A percentile compares a stretch with the other conserved stretches of the same genome.
Evolutionary conservation across 192 early-diverging fungal species (phyloP).

Genomic region (Gonapodya sp.): DNA sequence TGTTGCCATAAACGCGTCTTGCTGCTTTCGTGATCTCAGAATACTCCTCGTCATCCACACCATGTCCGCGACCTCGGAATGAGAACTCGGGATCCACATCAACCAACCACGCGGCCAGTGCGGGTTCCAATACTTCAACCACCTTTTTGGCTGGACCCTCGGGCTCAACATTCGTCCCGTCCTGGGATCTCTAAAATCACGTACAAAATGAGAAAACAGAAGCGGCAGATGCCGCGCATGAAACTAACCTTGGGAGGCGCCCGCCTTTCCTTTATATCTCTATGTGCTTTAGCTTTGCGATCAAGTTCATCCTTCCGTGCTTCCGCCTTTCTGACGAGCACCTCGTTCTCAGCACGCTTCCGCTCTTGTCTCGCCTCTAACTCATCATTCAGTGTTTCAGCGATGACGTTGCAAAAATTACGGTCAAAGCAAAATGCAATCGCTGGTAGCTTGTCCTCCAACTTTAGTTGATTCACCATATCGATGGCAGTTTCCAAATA

Average conservation of each 20-base stretch:
- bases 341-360: slow-evolving; percentile 18
- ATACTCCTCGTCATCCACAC: slow-evolving; percentile 17
- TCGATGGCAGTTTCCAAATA: slow-evolving; percentile 8
- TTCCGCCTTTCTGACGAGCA: slow-evolving; percentile 17
- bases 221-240: background rate
- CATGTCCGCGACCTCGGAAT: background rate
- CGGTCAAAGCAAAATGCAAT: slow-evolving; percentile 35
- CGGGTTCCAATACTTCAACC: background rate
- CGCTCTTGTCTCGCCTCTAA: slow-evolving; percentile 16
- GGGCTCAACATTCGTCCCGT: too few relatives aligned
- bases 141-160: too few relatives aligned
- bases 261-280: too few relatives aligned
- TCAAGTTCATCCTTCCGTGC: slow-evolving; percentile 10
- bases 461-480: slow-evolving; percentile 18
- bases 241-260: background rate
- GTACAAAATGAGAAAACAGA: too few relatives aligned
- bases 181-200: too few relatives aligned
- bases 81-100: background rate
- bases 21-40: slow-evolving; percentile 15
- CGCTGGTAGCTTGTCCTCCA: slow-evolving; percentile 29
- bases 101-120: background rate
- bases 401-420: slow-evolving; percentile 17
- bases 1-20: background rate
- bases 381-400: slow-evolving; percentile 12
- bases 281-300: background rate